These are phyloP conservation scores for Delonix regia DNA, from an alignment of 306 rosid species.

Conservation along the genomic window DNA sequence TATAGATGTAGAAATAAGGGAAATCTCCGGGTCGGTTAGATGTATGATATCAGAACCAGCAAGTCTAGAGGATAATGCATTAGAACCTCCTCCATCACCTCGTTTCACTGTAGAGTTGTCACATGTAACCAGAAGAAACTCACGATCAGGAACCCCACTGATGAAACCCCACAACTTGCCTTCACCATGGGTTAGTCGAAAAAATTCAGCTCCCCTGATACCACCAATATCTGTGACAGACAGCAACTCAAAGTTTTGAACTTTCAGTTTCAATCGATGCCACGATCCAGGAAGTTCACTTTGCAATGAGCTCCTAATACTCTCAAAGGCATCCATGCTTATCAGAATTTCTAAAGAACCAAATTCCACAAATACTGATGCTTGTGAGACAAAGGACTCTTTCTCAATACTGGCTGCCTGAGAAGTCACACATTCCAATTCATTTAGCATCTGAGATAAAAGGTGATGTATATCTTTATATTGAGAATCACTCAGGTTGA, in stretches of 20 bases:
- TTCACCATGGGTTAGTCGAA: constrained; percentile 87
- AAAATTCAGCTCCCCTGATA: constrained; percentile 60
- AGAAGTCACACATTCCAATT: constrained; percentile 47
- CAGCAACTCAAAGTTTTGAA: constrained; percentile 68
- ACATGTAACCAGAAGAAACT: constrained; percentile 81
- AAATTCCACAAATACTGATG: constrained; percentile 66
- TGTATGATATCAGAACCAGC: constrained; percentile 84
- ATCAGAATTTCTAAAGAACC: constrained; percentile 65
- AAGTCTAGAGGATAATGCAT: constrained; percentile 74
- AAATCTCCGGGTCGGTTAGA: constrained; percentile 73
- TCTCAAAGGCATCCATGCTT: constrained; percentile 59
- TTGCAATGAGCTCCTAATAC: constrained; percentile 60
- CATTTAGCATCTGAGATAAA: constrained; percentile 60
- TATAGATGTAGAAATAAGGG: constrained; percentile 60
- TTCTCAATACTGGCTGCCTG: constrained; percentile 47
- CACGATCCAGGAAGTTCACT: constrained; percentile 93
- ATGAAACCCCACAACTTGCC: constrained; percentile 80
- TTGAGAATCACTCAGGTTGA: constrained; percentile 57
- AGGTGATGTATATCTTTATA: constrained; percentile 55
- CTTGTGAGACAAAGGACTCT: constrained; percentile 58
- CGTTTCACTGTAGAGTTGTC: constrained; percentile 74
- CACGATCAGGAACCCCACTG: constrained; percentile 65
- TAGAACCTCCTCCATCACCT: constrained; percentile 96
- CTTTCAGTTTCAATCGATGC: constrained; percentile 67
- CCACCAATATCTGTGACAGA: constrained; percentile 85